A percentile compares a stretch with the other conserved stretches of the same genome.
Conservation (phyloP, 139 green algal species). For the Picochlorum sp. region DNA sequence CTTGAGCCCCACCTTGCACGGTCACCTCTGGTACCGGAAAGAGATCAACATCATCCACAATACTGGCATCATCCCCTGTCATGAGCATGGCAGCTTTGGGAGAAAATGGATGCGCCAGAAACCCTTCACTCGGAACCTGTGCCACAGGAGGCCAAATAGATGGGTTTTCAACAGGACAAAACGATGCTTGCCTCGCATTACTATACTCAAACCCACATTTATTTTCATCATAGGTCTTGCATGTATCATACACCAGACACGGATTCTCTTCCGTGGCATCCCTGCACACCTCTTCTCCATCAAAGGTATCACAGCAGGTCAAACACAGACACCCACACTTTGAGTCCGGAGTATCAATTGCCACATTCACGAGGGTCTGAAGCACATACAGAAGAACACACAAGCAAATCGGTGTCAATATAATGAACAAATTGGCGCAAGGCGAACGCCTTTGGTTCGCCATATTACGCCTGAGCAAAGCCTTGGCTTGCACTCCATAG, state of each 20-base stretch:
- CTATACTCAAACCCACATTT: constrained; percentile 47
- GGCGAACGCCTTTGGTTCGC: constrained; percentile 56
- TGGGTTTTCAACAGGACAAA: constrained; percentile 38
- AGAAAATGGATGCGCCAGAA: constrained; percentile 22
- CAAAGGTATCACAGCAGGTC: constrained; percentile 35
- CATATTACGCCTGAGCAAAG: constrained; percentile 51
- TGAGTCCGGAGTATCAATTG: constrained; percentile 43
- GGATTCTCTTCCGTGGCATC: background rate
- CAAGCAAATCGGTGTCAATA: constrained; percentile 62
- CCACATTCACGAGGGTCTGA: constrained; percentile 33
- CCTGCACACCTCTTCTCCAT: constrained; percentile 1
- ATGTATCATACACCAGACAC: background rate
- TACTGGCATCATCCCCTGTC: constrained; percentile 17
- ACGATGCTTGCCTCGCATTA: constrained; percentile 25
- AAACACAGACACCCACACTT: constrained; percentile 57
- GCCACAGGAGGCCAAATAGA: constrained; percentile 46
- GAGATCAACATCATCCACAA: background rate
- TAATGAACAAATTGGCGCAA: constrained; percentile 50
- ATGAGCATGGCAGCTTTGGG: constrained; percentile 19
- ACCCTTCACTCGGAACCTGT: constrained; percentile 8
- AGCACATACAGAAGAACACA: constrained; percentile 57
- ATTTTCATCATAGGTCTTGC: constrained; percentile 22
- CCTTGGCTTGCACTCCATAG: constrained; percentile 33
- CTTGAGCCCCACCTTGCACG: background rate
- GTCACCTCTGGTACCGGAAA: constrained; percentile 15